phyloP scores from a whole-genome alignment of 1,139 yeast genomes.

The Wickerhamomyces sp. region DNA sequence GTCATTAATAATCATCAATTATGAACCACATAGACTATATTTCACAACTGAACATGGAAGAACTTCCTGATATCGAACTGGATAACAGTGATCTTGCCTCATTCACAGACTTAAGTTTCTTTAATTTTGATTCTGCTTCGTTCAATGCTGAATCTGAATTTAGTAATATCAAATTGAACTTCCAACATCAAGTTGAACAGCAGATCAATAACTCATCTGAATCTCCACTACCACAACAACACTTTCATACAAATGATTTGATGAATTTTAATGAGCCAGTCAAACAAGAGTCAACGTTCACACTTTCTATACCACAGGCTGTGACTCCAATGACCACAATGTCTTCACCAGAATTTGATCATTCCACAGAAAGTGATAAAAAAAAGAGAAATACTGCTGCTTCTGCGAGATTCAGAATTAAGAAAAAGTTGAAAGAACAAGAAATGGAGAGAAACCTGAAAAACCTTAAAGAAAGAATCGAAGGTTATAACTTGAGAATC shows the following conservation, averaged over 20 bases:
- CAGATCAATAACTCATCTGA: slow-evolving; percentile 3
- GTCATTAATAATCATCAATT: not conserved
- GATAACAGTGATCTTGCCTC: slow-evolving; percentile 36
- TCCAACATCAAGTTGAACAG: not conserved
- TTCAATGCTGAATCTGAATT: not conserved
- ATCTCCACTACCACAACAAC: slow-evolving; percentile 8
- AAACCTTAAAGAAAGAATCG: slow-evolving; percentile 33
- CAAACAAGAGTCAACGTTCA: not conserved
- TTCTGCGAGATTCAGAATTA: slow-evolving; percentile 55
- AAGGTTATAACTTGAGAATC: slow-evolving; percentile 38
- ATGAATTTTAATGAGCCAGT: not conserved
- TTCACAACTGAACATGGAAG: slow-evolving; percentile 36
- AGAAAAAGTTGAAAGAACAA: slow-evolving; percentile 55
- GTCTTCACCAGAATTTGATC: no score
- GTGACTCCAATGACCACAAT: not conserved
- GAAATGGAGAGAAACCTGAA: slow-evolving; percentile 49
- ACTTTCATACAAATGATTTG: not conserved
- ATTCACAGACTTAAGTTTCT: slow-evolving; percentile 42
- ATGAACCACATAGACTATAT: slow-evolving; percentile 33
- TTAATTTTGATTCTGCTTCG: slow-evolving; percentile 34
- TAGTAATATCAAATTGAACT: not conserved
- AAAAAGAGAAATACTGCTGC: slow-evolving; percentile 60
- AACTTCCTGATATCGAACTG: slow-evolving; percentile 23
- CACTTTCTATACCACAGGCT: slow-evolving; percentile 25
- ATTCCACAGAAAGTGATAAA: slow-evolving; percentile 32